Percentiles rank a stretch among this genome's conserved stretches.
Evolutionary conservation across 2,329 filamentous ascomycete genomes (phyloP).

Genomic region (Epicoccum sorghinum): DNA sequence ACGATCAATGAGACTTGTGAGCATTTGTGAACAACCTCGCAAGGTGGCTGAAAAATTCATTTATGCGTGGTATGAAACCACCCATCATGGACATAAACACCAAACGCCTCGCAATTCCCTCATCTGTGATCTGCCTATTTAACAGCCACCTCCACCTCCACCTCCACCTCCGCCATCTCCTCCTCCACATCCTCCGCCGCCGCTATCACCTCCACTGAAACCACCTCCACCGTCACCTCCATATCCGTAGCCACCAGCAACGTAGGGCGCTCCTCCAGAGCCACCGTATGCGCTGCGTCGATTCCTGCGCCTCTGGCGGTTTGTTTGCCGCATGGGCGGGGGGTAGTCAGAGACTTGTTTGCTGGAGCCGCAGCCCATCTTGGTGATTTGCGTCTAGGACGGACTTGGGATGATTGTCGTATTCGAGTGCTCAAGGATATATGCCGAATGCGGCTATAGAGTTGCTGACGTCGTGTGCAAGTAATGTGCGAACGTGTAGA

Average conservation of each 20-base stretch:
- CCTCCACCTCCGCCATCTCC: slow-evolving; percentile 14
- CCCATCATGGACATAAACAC: too few species aligned
- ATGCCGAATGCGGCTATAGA: background rate
- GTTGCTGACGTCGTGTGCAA: background rate
- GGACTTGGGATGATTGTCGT: background rate
- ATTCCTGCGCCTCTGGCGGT: background rate
- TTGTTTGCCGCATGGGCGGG: slow-evolving; percentile 22
- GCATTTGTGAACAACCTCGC: too few species aligned
- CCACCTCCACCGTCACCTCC: slow-evolving; percentile 8
- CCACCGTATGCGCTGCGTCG: background rate
- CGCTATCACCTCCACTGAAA: slow-evolving; percentile 16
- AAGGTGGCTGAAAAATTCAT: too few species aligned
- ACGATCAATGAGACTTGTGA: too few species aligned
- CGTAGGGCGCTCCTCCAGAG: background rate
- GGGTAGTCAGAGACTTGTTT: slow-evolving; percentile 20
- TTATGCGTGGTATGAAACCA: too few species aligned
- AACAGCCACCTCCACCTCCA: background rate
- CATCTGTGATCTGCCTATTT: background rate
- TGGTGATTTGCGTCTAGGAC: slow-evolving; percentile 1
- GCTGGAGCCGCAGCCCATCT: slow-evolving; percentile 26
- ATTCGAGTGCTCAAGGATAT: background rate
- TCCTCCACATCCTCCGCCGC: slow-evolving; percentile 13
- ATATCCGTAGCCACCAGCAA: background rate
- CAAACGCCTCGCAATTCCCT: too few species aligned
- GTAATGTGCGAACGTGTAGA: background rate